Percentiles rank a stretch among this genome's conserved stretches.
phyloP scores from a whole-genome alignment of 2,329 filamentous ascomycete genomes.

The Ophiostoma montium region DNA sequence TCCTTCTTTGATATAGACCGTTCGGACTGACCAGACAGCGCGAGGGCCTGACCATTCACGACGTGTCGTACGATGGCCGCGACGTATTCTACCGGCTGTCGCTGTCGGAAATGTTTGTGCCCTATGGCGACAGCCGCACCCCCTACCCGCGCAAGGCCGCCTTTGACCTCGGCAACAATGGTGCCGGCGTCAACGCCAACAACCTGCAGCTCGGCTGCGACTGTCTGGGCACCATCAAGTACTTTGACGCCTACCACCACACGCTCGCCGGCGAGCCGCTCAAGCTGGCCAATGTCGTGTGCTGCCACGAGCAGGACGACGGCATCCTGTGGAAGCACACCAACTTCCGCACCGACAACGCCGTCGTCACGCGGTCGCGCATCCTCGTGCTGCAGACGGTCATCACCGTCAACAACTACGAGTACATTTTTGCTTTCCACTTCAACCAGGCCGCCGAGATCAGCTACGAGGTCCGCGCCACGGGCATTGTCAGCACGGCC shows the following conservation, averaged over 20 bases:
- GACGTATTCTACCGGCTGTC: slow-evolving; percentile 52
- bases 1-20: no score
- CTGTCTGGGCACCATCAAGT: slow-evolving; percentile 51
- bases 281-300: slow-evolving; percentile 42
- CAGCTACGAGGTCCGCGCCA: slow-evolving; percentile 47
- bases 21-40: neutral
- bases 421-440: slow-evolving; percentile 39
- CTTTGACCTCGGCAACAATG: slow-evolving; percentile 58
- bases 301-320: slow-evolving; percentile 22
- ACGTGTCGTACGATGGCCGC: slow-evolving; percentile 47
- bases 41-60: slow-evolving; percentile 56
- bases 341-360: slow-evolving; percentile 48
- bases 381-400: slow-evolving; percentile 54
- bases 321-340: slow-evolving; percentile 60
- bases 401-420: slow-evolving; percentile 56
- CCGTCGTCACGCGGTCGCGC: slow-evolving; percentile 43
- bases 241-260: slow-evolving; percentile 49
- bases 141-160: slow-evolving; percentile 58
- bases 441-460: slow-evolving; percentile 50
- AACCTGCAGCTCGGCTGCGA: slow-evolving; percentile 56
- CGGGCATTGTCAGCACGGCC: slow-evolving; percentile 48
- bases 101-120: slow-evolving; percentile 53
- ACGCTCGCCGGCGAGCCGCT: slow-evolving; percentile 43
- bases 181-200: slow-evolving; percentile 52
- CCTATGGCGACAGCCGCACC: slow-evolving; percentile 49